These are phyloP conservation scores for Sporodiniella umbellata DNA, from an alignment of 371 early-diverging fungal genomes.

Conservation along the genomic window DNA sequence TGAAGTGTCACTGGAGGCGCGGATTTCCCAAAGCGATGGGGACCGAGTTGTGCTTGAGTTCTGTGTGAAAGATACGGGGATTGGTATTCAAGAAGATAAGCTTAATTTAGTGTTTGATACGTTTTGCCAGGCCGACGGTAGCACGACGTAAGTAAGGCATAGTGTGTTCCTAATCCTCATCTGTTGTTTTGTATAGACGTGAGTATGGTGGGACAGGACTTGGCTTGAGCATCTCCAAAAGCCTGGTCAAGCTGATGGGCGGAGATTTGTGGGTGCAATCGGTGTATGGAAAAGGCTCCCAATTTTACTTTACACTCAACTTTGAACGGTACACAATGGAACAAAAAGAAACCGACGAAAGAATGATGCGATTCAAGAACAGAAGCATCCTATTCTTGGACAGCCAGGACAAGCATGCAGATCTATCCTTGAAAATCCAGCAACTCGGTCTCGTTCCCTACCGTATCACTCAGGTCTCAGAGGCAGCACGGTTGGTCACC, in stretches of 20 bases:
- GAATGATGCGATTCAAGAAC: constrained; percentile 40
- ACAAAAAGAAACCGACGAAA: constrained; percentile 23
- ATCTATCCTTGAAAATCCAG: constrained; percentile 22
- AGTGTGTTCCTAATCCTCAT: no score
- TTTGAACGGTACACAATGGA: constrained; percentile 21
- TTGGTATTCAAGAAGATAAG: constrained; percentile 80
- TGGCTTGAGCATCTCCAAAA: constrained; percentile 77
- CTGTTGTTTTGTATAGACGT: constrained; percentile 29
- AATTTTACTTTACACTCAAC: constrained; percentile 70
- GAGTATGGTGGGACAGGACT: constrained; percentile 85
- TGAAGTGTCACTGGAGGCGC: constrained; percentile 52
- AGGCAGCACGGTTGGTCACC: constrained; percentile 27
- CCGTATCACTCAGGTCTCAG: constrained; percentile 34
- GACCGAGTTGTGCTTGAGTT: constrained; percentile 54
- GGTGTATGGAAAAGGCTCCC: constrained; percentile 64
- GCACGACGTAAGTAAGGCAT: constrained; percentile 72
- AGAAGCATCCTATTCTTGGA: constrained; percentile 50
- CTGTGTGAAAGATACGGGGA: constrained; percentile 81
- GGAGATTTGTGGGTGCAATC: constrained; percentile 78
- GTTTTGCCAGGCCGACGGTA: constrained; percentile 80
- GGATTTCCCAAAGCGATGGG: constrained; percentile 28
- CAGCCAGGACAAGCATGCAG: constrained; percentile 21
- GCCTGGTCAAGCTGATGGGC: constrained; percentile 74
- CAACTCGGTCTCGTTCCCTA: constrained; percentile 42
- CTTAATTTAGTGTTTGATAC: constrained; percentile 75